Conservation (phyloP, 2,329 filamentous ascomycete genomes). For the Arachnopeziza araneosa region DNA sequence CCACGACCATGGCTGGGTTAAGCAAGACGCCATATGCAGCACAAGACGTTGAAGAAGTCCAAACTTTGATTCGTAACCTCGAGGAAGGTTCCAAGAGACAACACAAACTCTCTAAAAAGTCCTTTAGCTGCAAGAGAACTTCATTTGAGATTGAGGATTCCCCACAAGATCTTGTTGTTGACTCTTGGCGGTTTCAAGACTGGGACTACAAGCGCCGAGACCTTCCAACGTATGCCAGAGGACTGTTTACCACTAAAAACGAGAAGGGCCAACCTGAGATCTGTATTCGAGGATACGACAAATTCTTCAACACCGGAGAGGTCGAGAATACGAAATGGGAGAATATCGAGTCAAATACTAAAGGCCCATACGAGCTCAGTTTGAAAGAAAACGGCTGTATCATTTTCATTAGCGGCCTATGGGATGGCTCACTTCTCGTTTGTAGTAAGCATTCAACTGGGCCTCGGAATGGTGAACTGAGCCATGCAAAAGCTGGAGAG, state of each 20-base stretch:
- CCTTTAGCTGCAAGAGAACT: conserved; percentile 74
- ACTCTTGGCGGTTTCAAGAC: conserved; percentile 91
- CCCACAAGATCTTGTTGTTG: conserved; percentile 60
- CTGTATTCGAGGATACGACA: conserved; percentile 87
- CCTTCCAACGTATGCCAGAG: conserved; percentile 87
- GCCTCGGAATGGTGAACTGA: conserved; percentile 58
- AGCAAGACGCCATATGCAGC: conserved; percentile 53
- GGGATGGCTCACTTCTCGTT: conserved; percentile 85
- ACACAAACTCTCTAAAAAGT: conserved; percentile 50
- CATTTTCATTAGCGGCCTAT: conserved; percentile 89
- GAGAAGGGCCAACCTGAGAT: conserved; percentile 67
- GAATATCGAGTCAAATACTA: conserved; percentile 68
- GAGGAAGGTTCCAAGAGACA: conserved; percentile 61
- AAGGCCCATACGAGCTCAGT: conserved; percentile 88
- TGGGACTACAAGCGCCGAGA: conserved; percentile 90
- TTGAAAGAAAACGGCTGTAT: conserved; percentile 99
- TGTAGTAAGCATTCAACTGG: conserved; percentile 99
- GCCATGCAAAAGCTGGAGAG: conserved; percentile 83
- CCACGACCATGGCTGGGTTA: conserved; percentile 44
- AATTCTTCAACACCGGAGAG: conserved; percentile 95
- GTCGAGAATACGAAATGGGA: conserved; percentile 76
- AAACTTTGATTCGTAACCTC: conserved; percentile 43
- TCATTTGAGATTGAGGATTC: conserved; percentile 64
- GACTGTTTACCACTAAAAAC: conserved; percentile 80
- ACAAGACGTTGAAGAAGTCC: conserved; percentile 66